phyloP scores from a whole-genome alignment of 805 yeast species.

The Hanseniaspora taiwanica region DNA sequence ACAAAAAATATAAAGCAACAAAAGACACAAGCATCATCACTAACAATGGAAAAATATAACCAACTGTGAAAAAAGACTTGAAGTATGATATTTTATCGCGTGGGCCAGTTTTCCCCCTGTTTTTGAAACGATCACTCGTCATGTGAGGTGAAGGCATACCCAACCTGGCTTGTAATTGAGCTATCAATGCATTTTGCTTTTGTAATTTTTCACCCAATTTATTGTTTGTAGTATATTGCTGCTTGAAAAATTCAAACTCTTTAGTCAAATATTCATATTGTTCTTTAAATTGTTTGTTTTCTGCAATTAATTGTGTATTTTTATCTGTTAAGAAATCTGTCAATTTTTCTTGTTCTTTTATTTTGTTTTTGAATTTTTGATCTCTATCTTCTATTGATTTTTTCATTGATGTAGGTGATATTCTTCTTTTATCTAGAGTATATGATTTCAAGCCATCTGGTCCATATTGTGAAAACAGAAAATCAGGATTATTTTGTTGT shows the following conservation, averaged over 20 bases:
- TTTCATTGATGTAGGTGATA: background rate
- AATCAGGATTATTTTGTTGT: background rate
- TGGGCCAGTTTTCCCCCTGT: too few species aligned
- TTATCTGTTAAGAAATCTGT: background rate
- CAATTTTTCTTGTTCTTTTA: background rate
- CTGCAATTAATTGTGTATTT: background rate
- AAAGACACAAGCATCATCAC: too few species aligned
- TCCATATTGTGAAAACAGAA: too few species aligned
- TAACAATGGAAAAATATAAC: too few species aligned
- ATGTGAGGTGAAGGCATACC: background rate
- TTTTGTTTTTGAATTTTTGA: background rate
- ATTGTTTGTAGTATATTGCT: background rate
- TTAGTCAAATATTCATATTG: background rate
- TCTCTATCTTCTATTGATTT: background rate
- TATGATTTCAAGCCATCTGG: background rate
- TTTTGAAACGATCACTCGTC: too few species aligned
- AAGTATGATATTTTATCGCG: too few species aligned
- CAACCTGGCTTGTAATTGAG: conserved; percentile 1
- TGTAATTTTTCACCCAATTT: background rate
- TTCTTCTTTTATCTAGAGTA: background rate
- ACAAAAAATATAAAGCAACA: too few species aligned
- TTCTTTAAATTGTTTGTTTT: background rate
- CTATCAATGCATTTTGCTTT: background rate
- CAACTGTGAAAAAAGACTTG: too few species aligned
- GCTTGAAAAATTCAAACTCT: background rate